phyloP scores from a whole-genome alignment of 768 basidiomycete genomes.

The Hygrocybe coccinea region DNA sequence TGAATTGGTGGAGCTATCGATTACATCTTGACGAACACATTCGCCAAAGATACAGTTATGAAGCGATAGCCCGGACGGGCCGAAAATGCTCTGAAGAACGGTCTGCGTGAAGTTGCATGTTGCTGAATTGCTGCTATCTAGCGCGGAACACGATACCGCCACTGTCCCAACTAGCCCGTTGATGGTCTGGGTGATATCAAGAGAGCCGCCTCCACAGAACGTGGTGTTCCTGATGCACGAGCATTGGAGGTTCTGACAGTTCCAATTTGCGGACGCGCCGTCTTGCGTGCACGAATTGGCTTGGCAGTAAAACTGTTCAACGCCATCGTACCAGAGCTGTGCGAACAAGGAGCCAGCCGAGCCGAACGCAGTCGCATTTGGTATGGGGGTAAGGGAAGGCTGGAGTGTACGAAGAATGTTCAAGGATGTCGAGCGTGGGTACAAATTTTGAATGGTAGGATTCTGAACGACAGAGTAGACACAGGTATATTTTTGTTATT shows the following conservation, averaged over 20 bases:
- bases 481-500: no score
- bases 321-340: conserved; percentile 72
- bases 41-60: conserved; percentile 80
- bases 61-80: conserved; percentile 64
- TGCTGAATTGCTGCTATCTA: conserved; percentile 42
- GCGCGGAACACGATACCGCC: conserved; percentile 58
- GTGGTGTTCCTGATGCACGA: conserved; percentile 61
- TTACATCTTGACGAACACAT: conserved; percentile 76
- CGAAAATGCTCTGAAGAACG: conserved; percentile 65
- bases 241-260: conserved; percentile 70
- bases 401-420: conserved; percentile 77
- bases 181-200: conserved; percentile 58
- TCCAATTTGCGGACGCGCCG: conserved; percentile 52
- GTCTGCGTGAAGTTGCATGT: conserved; percentile 76
- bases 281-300: conserved; percentile 69
- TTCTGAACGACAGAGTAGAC: no score
- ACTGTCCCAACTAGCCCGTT: conserved; percentile 62
- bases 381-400: conserved; percentile 61
- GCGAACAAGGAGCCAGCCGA: conserved; percentile 49
- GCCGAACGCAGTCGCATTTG: conserved; percentile 58
- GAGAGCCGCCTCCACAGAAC: conserved; percentile 63
- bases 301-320: conserved; percentile 84
- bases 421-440: conserved; percentile 62
- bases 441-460: conserved; percentile 75
- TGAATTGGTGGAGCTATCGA: conserved; percentile 49